Base-by-base conservation (phyloP, 1,139 yeast species). In the Magnusiomyces sp. region DNA sequence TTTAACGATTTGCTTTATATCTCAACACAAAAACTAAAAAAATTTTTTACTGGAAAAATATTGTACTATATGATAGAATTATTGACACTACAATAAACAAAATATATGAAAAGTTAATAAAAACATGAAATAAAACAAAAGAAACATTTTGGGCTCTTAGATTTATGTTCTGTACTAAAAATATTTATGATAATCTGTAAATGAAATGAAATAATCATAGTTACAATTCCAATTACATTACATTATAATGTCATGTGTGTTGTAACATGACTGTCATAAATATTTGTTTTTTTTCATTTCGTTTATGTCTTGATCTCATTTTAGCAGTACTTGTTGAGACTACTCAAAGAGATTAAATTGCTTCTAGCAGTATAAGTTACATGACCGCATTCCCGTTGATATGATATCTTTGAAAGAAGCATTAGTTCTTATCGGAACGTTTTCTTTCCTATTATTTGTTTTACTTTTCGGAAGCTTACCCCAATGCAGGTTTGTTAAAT, bases 381-480 rank as follows among this genome's bases (percentile, higher is more conserved):
- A 34, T 16, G 14, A 34, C 16, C 19, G 16, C 16, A 14, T 14
- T 37, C 9, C n/a, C 23, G 16, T 9, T n/a, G 17, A 16, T 20
- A 37, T 17, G 23, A 37, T 20, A n/a, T 29, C 43, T 11, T 40
- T 23, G 32, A 40, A 32, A 27, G 37, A 16, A 36, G 36, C 17
- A 7, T 13, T 50, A 6, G 32, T 32, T 27, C 49, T 59, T 27
- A 51, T 61, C 13, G 49, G 58, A 14, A 49, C 56, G 5, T 55
- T 63, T 27, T 57, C 65, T 13, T 40, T 60, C 17, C 33, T 59
- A 17, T 50, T 66, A 17, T 50, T 63, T 27, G 56, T 67, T n/a
- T 57, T 73, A 14, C 62, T 79, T 38, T 78, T 79, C 59, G 83
- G 83, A 0, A 77, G 78, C 55, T 69, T 76, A 32, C 84, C 83